These are phyloP conservation scores for Histomonas meleagridis DNA, from an alignment of 208 protist genomes.

Conservation along the genomic window DNA sequence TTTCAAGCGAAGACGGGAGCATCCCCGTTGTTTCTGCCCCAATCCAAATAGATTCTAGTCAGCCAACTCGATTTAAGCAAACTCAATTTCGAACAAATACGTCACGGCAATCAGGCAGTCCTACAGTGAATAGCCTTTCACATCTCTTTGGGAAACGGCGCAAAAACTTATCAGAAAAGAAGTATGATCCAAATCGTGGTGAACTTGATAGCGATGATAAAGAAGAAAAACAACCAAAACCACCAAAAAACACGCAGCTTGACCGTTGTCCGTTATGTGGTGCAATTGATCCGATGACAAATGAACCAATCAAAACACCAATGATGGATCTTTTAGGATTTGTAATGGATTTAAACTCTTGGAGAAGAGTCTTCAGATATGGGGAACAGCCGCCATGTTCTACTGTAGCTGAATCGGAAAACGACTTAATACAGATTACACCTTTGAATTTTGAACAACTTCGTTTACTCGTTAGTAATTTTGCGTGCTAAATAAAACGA, in stretches of 20 bases:
- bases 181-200: too few species aligned
- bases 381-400: not conserved
- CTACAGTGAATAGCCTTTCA: too few species aligned
- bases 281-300: not conserved
- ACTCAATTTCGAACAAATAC: not conserved
- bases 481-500: slow-evolving; percentile 14
- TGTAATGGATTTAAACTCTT: not conserved
- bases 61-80: too few species aligned
- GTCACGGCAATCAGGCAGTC: too few species aligned
- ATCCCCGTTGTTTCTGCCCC: not conserved
- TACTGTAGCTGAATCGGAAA: not conserved
- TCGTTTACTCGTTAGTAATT: not conserved
- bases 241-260: too few species aligned
- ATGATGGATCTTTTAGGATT: slow-evolving; percentile 4
- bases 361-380: not conserved
- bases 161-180: too few species aligned
- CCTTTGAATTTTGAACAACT: not conserved
- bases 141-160: too few species aligned
- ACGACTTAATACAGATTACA: not conserved
- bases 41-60: not conserved
- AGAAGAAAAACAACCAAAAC: too few species aligned
- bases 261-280: not conserved
- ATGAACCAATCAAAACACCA: not conserved
- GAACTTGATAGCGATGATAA: too few species aligned
- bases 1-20: not conserved